A percentile compares a stretch with the other conserved stretches of the same genome.
These are phyloP conservation scores for Tothia fuscella DNA, from an alignment of 2,329 filamentous ascomycete genomes.

Conservation along the genomic window DNA sequence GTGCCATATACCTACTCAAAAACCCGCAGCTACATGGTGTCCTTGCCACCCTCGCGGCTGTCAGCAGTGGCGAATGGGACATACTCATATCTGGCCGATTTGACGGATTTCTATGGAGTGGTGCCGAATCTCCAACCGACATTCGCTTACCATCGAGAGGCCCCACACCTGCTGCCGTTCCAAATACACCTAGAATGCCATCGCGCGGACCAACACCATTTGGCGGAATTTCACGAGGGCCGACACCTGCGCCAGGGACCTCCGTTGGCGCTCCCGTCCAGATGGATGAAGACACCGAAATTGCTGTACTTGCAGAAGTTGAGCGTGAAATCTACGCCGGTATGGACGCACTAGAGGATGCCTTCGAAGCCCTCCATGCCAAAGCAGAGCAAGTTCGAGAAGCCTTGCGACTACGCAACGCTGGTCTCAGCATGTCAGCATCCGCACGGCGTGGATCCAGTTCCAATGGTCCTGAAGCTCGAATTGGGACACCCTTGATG, in stretches of 20 bases:
- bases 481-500: conserved; percentile 10
- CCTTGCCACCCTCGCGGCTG: conserved; percentile 73
- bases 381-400: conserved; percentile 71
- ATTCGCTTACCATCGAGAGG: conserved; percentile 37
- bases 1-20: conserved; percentile 73
- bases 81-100: conserved; percentile 89
- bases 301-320: conserved; percentile 77
- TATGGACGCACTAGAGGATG: conserved; percentile 90
- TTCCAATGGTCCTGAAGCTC: conserved; percentile 27
- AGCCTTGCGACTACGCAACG: conserved; percentile 67
- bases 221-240: conserved; percentile 20
- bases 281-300: conserved; percentile 87
- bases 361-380: conserved; percentile 81
- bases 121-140: conserved; percentile 54
- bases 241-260: conserved; percentile 29
- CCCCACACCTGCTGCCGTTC: conserved; percentile 2
- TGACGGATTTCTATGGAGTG: conserved; percentile 90
- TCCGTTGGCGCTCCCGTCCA: conserved; percentile 65
- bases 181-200: conserved; percentile 21
- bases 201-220: conserved; percentile 37
- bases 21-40: conserved; percentile 75
- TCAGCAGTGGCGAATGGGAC: conserved; percentile 91
- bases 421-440: conserved; percentile 59
- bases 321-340: conserved; percentile 86
- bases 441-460: conserved; percentile 41